Base-by-base conservation (phyloP, 495 filamentous ascomycete genomes). In the Niebla homalea region DNA sequence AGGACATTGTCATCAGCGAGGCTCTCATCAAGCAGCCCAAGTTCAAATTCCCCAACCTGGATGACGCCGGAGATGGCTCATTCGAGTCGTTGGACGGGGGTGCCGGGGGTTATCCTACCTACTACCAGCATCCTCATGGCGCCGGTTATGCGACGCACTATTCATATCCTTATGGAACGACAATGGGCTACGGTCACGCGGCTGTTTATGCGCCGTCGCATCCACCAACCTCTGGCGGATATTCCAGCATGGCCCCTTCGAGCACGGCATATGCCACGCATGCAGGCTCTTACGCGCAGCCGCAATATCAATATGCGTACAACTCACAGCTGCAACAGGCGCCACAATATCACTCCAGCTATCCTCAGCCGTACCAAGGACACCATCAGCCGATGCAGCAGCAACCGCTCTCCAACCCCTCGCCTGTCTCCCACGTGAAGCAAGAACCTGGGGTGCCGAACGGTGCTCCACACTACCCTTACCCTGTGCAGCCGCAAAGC, bases 1-100 rank as follows among this genome's bases (percentile, higher is more conserved):
- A 71, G 40, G 70, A 72, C 54, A 66, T 86, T 23, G 67, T 64
- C 2, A 76, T 79, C 23, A 79, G 81, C 1, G 44, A 58, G 0
- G 74, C 83, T 39, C 64, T 88, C 25, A 70, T 81, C 36, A 71
- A 75, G 6, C 76, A 77, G 49, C 80, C 84, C 52, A 86, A 79
- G 60, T 88, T 88, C 68, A 74, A 83, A 14, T 73, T 76, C 8
- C 80, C 79, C 3, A 60, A 60, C 16, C 70, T 86, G 39, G 81
- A 84, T 45, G 80, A 84, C 36, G 58, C 70, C 12, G 76, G 58
- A 35, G 62, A 66, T 20, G 60, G 55, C 36, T 49, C 60, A 6
- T 55, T 60, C 55, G 66, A 68, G 35, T 57, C 75, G 20, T 65
- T 67, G 36, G 66, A 68, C 21, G 65, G 65, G 18, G 51, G 70